A percentile compares a stretch with the other conserved stretches of the same genome.
Evolutionary conservation across 2,329 filamentous ascomycete species (phyloP).

Genomic region (Neobulgaria alba): DNA sequence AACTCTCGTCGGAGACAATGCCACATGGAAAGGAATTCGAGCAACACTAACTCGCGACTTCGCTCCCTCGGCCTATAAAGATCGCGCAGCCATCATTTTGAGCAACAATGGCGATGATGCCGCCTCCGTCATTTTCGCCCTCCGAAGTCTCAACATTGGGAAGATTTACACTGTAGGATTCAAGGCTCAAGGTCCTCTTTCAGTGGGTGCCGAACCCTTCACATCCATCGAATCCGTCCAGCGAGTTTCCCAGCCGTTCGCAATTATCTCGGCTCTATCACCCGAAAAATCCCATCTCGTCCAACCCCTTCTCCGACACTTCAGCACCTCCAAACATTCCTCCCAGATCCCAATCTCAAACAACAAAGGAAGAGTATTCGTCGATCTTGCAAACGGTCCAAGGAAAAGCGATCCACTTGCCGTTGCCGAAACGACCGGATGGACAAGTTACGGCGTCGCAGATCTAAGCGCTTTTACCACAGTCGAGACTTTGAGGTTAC

Average conservation of each 20-base stretch:
- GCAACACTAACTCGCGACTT: slow-evolving; percentile 74
- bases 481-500: slow-evolving; percentile 67
- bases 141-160: slow-evolving; percentile 65
- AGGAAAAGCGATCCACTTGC: slow-evolving; percentile 60
- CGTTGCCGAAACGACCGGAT: slow-evolving; percentile 66
- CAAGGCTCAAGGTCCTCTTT: slow-evolving; percentile 53
- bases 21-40: slow-evolving; percentile 77
- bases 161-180: slow-evolving; percentile 83
- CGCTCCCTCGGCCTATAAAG: slow-evolving; percentile 72
- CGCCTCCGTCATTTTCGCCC: slow-evolving; percentile 68
- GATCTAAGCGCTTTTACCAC: slow-evolving; percentile 80
- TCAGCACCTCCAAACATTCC: slow-evolving; percentile 27
- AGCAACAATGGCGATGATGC: slow-evolving; percentile 67
- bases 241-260: slow-evolving; percentile 69
- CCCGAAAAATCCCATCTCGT: slow-evolving; percentile 73
- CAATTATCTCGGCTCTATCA: slow-evolving; percentile 70
- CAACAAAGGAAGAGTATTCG: slow-evolving; percentile 56
- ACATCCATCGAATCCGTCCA: slow-evolving; percentile 72
- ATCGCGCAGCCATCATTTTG: slow-evolving; percentile 66
- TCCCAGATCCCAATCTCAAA: slow-evolving; percentile 25
- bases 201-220: slow-evolving; percentile 54
- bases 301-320: slow-evolving; percentile 68
- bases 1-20: slow-evolving; percentile 69
- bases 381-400: slow-evolving; percentile 61
- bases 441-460: slow-evolving; percentile 69